Base-by-base conservation (phyloP, 2,329 filamentous ascomycete species). In the Monosporascus sp. region DNA sequence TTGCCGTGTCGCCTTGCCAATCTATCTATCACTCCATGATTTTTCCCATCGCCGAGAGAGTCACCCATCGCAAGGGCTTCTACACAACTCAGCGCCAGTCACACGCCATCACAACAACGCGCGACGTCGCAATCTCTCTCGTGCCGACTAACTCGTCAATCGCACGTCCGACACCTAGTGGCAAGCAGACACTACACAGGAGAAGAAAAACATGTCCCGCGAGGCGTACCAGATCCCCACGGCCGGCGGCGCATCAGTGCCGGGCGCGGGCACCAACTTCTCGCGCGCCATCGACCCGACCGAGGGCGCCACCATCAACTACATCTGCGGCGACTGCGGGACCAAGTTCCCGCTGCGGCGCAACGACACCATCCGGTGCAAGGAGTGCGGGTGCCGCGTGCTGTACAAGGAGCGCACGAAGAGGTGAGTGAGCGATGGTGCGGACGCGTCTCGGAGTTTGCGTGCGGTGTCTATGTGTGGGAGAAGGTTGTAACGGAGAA, bases 361-460 rank as follows among this genome's bases (percentile, higher is more conserved):
- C 61, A 87, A 85, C 58, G 90, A 94, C 65, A 85, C 87, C 37
- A 93, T 96, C 62, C 81, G 90, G 27, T 96, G 91, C 79, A 88
- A 89, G 72, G 89, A 92, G 74, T 99, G 94, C 72, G 94, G 94
- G 7, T 94, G 96, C 67, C 86, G 94, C 60, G 91, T 99, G 57
- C 75, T 99, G 62, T 97, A 97, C 76, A 99, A 99, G 83, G 90
- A 97, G 82, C 78, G 94, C 68, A 99, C 94, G 45, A 97, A 96
- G 80, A 85, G 94, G 94, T 97, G 71, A 73, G 87, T 75, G 27
- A 11, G 27, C 27, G 9, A 31, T 31, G 27, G 5, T 11, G 27
- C 27, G 27, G 27, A 31, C 9, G 27, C 27, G 27, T 11, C 9
- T 31, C 8, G 3, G 27, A 31, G 9, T 11, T 31, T 5, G 27